Conservation (phyloP, 768 basidiomycete species). For the Lentinus tigrinus region DNA sequence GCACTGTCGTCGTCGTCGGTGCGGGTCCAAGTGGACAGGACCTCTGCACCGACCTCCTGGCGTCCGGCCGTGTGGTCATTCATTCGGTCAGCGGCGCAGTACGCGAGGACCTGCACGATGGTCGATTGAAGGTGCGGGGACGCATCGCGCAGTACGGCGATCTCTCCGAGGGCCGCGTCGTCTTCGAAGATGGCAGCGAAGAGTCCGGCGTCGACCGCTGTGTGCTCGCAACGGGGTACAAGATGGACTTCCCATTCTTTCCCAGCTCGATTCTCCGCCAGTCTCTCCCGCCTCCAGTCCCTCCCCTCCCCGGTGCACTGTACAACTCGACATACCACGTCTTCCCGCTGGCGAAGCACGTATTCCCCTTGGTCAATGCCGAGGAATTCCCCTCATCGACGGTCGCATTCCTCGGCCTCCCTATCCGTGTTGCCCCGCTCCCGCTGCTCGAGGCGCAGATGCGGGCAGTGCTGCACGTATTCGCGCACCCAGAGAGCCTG, state of each 20-base stretch:
- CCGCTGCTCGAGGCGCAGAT: slow-evolving; percentile 81
- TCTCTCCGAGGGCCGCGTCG: slow-evolving; percentile 42
- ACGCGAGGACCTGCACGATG: slow-evolving; percentile 19
- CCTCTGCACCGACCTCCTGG: slow-evolving; percentile 57
- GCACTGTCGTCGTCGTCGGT: slow-evolving; percentile 45
- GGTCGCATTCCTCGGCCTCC: slow-evolving; percentile 68
- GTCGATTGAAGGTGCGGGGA: slow-evolving; percentile 33
- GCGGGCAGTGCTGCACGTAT: slow-evolving; percentile 55
- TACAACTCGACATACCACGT: slow-evolving; percentile 66
- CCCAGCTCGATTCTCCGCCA: slow-evolving; percentile 32
- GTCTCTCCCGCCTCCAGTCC: slow-evolving; percentile 41
- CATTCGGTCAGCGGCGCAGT: slow-evolving; percentile 48
- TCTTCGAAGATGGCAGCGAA: slow-evolving; percentile 57
- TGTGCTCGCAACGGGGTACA: slow-evolving; percentile 78
- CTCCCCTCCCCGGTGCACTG: slow-evolving; percentile 49
- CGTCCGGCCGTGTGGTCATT: slow-evolving; percentile 45
- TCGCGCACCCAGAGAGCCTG: slow-evolving; percentile 49
- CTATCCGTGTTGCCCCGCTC: slow-evolving; percentile 61
- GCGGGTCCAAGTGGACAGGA: slow-evolving; percentile 67
- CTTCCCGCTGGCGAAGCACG: slow-evolving; percentile 68
- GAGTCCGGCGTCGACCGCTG: slow-evolving; percentile 59
- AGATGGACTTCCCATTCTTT: slow-evolving; percentile 65
- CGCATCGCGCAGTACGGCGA: slow-evolving; percentile 40
- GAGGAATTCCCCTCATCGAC: slow-evolving; percentile 42
- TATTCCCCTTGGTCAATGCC: slow-evolving; percentile 57